Percentiles rank a stretch among this genome's conserved stretches.
phyloP scores from a whole-genome alignment of 2,329 filamentous ascomycete species.

The Herpotrichia juniperi region DNA sequence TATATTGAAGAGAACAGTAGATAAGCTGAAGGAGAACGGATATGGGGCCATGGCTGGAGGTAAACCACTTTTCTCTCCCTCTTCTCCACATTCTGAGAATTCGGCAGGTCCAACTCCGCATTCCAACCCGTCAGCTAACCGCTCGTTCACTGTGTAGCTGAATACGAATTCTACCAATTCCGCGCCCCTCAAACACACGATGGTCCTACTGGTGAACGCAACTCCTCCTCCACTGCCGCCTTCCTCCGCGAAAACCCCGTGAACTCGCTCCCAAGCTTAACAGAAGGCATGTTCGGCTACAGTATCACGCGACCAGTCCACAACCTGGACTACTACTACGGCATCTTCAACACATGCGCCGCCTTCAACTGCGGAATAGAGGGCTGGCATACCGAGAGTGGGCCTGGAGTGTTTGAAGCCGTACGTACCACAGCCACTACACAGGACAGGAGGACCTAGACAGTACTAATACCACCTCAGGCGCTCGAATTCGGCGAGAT shows the following conservation, averaged over 20 bases:
- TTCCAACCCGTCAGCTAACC: neutral
- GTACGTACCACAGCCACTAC: too few species aligned
- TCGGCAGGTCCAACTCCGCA: neutral
- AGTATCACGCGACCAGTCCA: constrained; percentile 84
- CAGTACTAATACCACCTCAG: constrained; percentile 42
- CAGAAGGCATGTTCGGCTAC: constrained; percentile 96
- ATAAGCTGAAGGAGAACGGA: constrained; percentile 71
- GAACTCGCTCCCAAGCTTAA: constrained; percentile 75
- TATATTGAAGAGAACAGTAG: constrained; percentile 70
- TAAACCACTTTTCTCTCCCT: constrained; percentile 45
- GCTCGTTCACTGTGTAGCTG: constrained; percentile 60
- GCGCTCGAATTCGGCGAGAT: constrained; percentile 89
- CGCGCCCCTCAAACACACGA: constrained; percentile 64
- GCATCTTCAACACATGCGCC: constrained; percentile 79
- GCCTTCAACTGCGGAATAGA: constrained; percentile 83
- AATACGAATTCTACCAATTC: constrained; percentile 97
- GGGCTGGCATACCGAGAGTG: constrained; percentile 94
- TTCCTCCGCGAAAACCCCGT: constrained; percentile 78
- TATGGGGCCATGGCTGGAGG: constrained; percentile 88
- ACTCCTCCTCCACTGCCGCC: constrained; percentile 71
- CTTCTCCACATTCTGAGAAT: constrained; percentile 2
- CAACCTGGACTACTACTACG: constrained; percentile 92
- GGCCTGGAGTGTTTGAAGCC: constrained; percentile 93
- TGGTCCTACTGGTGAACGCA: constrained; percentile 55
- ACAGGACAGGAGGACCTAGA: too few species aligned